phyloP scores from a whole-genome alignment of 1,139 yeast species.

The Suhomyces taliae region DNA sequence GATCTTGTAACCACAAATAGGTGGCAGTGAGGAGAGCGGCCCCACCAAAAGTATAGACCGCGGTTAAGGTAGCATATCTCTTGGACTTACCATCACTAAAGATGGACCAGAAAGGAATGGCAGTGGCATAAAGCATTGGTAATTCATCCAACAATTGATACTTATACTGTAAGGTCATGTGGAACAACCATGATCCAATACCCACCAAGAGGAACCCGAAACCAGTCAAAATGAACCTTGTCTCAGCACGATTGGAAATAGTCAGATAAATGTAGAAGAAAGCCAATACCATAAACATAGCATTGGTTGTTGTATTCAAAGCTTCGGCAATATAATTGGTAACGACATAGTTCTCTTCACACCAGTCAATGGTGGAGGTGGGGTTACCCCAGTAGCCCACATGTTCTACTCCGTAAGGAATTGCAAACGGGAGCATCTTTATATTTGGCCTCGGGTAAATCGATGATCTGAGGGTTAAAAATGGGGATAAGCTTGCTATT shows the following conservation, averaged over 20 bases:
- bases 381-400: slow-evolving; percentile 52
- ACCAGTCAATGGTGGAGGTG: slow-evolving; percentile 87
- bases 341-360: slow-evolving; percentile 91
- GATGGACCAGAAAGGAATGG: slow-evolving; percentile 90
- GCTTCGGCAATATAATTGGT: slow-evolving; percentile 87
- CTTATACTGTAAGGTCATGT: slow-evolving; percentile 88
- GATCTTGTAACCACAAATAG: slow-evolving; percentile 72
- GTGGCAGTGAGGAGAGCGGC: slow-evolving; percentile 58
- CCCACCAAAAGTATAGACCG: slow-evolving; percentile 52
- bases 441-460: no score
- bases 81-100: slow-evolving; percentile 61
- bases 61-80: slow-evolving; percentile 47
- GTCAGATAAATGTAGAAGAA: slow-evolving; percentile 65
- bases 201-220: slow-evolving; percentile 88
- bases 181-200: slow-evolving; percentile 91
- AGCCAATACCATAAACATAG: slow-evolving; percentile 68
- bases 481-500: neutral
- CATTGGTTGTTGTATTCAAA: slow-evolving; percentile 76
- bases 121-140: slow-evolving; percentile 97
- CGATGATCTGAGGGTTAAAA: no score
- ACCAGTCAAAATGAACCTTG: slow-evolving; percentile 68
- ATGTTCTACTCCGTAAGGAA: slow-evolving; percentile 47
- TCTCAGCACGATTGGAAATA: slow-evolving; percentile 58
- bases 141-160: slow-evolving; percentile 90
- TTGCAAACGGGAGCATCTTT: slow-evolving; percentile 47